Evolutionary conservation across 2,329 filamentous ascomycete genomes (phyloP), one percentile per base, ranked within the genome.

Genomic region (Rhexocercosporidium sp.): DNA sequence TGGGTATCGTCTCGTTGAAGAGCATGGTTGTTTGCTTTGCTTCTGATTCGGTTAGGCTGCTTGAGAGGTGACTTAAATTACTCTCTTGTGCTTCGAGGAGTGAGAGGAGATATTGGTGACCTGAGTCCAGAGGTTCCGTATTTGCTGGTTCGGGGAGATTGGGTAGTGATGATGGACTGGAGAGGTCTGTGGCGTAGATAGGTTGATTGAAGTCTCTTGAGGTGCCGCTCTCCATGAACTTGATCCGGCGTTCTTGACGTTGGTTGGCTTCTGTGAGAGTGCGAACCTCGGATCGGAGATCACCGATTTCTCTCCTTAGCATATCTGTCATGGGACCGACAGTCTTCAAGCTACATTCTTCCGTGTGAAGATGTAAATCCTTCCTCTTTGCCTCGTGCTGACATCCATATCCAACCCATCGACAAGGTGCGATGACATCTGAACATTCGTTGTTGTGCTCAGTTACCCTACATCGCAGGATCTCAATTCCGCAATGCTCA

Each of bases 11-110:
- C 75, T 89, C 86, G 71, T 88, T 89, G 73, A 89, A 82, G 9
- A 88, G 82, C 82, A 86, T 84, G 77, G 88, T 84, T 37, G 83
- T 86, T 73, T 89, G 86, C 59, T 86, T 83, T 3, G 84, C 85
- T 73, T 89, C 87, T 59, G 88, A 81, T 66, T 88, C 86, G 22
- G 83, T 85, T 44, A 89, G 73, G 49, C 83, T 84, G 64, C 86
- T 83, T 60, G 86, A 84, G 2, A 90, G 77, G 59, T 86, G 83
- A 71, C 87, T 85, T 49, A 89, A 84, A 77, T 81, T 85, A 75
- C 75, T 82, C 72, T 88, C 85, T 70, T 85, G 82, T n/a, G 82
- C 79, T 72, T 85, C 81, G 25, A 85, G 81, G 25, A 84, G 74
- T 22, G 81, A 77, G 60, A 82, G 71, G 71, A 83, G 76, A 73